Evolutionary conservation across 75 land plant species (phyloP).

Genomic region (Picea glauca): DNA sequence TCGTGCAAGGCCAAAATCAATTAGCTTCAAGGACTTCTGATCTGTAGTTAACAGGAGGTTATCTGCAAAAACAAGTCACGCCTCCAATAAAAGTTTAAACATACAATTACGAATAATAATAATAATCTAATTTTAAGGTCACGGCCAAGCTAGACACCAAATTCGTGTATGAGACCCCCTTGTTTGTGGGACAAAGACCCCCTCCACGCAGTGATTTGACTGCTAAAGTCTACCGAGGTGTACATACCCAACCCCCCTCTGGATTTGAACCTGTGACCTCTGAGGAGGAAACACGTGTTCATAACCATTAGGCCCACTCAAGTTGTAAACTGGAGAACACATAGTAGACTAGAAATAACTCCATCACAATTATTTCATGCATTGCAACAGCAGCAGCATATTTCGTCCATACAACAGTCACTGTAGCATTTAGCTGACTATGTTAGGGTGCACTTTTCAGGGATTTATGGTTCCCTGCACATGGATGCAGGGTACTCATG

Average conservation of each 20-base stretch:
- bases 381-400: not conserved
- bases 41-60: constrained; percentile 85
- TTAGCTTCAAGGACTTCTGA: constrained; percentile 79
- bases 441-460: not conserved
- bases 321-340: not conserved
- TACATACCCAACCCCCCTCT: too few species aligned
- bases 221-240: too few species aligned
- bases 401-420: not conserved
- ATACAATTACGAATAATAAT: not conserved
- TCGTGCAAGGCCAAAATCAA: constrained; percentile 92
- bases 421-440: not conserved
- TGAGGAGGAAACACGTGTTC: too few species aligned
- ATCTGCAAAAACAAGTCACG: constrained; percentile 37
- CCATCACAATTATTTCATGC: not conserved
- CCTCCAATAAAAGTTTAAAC: not conserved
- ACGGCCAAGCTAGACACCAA: too few species aligned
- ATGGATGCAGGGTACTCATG: not conserved
- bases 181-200: too few species aligned
- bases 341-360: not conserved
- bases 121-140: too few species aligned
- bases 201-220: too few species aligned
- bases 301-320: too few species aligned
- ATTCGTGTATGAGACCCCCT: too few species aligned
- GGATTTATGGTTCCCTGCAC: not conserved
- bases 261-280: too few species aligned